Evolutionary conservation across 1,284 basidiomycete genomes (phyloP).

Genomic region (Xerocomus subilludens): DNA sequence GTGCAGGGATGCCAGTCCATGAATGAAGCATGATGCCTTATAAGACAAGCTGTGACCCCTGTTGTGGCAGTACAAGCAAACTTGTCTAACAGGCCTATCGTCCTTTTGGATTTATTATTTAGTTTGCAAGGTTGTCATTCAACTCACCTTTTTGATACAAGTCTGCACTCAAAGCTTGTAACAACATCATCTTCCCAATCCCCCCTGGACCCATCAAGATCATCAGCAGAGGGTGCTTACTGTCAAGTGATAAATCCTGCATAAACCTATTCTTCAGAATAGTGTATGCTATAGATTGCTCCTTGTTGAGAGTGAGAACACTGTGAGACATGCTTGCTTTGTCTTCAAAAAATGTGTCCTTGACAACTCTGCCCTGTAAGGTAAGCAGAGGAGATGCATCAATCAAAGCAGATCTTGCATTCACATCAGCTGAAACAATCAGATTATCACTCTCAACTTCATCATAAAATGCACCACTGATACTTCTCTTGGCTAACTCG

Average conservation of each 20-base stretch:
- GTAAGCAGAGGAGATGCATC: too few species aligned
- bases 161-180: background rate
- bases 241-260: background rate
- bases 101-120: background rate
- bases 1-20: background rate
- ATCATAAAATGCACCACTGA: too few species aligned
- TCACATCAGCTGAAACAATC: too few species aligned
- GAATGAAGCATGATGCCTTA: background rate
- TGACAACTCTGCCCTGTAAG: too few species aligned
- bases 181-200: background rate
- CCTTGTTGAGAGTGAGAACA: background rate
- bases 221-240: background rate
- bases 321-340: too few species aligned
- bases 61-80: background rate
- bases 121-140: too few species aligned
- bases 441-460: too few species aligned
- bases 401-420: too few species aligned
- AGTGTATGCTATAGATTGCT: background rate
- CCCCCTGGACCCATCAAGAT: background rate
- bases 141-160: too few species aligned
- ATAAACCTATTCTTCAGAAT: background rate
- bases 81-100: background rate
- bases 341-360: too few species aligned
- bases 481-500: too few species aligned
- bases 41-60: background rate